Base-by-base conservation (phyloP, 2,329 filamentous ascomycete genomes). In the Ophiostoma sp. region DNA sequence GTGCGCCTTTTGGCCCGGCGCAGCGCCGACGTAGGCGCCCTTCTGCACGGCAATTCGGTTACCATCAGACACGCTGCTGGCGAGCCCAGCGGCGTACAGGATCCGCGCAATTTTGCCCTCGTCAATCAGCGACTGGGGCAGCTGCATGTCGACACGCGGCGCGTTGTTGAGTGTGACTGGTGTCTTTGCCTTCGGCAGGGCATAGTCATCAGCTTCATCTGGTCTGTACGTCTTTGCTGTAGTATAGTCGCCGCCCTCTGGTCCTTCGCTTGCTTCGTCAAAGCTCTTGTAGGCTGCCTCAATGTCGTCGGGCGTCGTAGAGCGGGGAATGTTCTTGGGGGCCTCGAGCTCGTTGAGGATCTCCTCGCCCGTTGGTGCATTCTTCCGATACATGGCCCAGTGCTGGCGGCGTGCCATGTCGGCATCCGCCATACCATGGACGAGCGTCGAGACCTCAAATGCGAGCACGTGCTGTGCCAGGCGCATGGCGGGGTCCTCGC, bases 401-500 rank as follows among this genome's bases (percentile, higher is more conserved):
- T 76, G 76, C 74, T 89, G 87, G 71, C 82, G 79, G 42, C 77
- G 69, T 69, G 91, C 88, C 36, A 84, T 80, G 14, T 84, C 76
- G 0, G 93, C 92, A 70, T 84, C 84, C 7, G 83, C 74, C 0
- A 81, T 76, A 14, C 93, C 92, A 75, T 98, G 93, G 0, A 93
- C 85, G 2, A 99, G 83, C 65, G 89, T 84, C 0, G 96, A 81
- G 36, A 98, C 89, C 75, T 99, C 93, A 66, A 82, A 85, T 0
- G 95, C 95, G 2, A 99, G 85, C 0, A 84, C 80, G 75, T 97
- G 93, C 74, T 99, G 94, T 3, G 94, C 93, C 68, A 87, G 76
- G 42, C 95, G 87, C 78, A 89, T 87, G 0, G 87, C 84, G 0
- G 91, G 90, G 68, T 93, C 84, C 41, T 81, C 71, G 8, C 78